Base-by-base conservation (phyloP, 1,284 basidiomycete genomes). In the Boletus sp. region DNA sequence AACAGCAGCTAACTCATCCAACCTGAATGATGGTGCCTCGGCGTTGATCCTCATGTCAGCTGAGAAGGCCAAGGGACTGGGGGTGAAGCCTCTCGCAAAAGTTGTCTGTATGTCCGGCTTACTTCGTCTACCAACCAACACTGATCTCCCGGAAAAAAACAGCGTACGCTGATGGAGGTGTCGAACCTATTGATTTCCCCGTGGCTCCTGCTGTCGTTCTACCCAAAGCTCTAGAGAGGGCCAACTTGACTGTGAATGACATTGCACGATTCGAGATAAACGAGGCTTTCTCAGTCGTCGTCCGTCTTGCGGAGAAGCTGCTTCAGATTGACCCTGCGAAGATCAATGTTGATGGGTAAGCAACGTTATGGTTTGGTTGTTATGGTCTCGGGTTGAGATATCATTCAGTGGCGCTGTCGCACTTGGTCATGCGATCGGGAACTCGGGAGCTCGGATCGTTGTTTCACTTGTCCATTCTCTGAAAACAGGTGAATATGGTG, bases 81-180 rank as follows among this genome's bases (percentile, higher is more conserved):
- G 91, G 51, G 64, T 92, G 55, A 94, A 86, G 68, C 95, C 95
- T 33, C 72, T 98, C 17, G 94, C 95, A 37, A 91, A 86, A 72
- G 78, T 99, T 54, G 70, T 98, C 53, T 91, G 91, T 93, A 66
- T 66, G 89, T 72, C 14, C 41, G 3, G 10, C 39, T 32, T 10
- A 36, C 22, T 45, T 27, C 17, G 49, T 47, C 26, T 8, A 12
- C 27, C 42, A 27, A 48, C 35, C 33, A 10, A 41, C 44, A 42
- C 52, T 62, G 53, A 61, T 50, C 40, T 39, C 17, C 54, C 51
- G 5, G 7, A n/a, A n/a, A n/a, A 16, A 26, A 51, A 20, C 64
- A 96, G 93, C 93, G 6, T 98, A 91, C 71, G 93, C 96, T 53
- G 96, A 99, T 72, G 93, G 91, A 55, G 96, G 96, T 61, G 86